Conservation (phyloP, 805 yeast genomes). For the Spathaspora passalidarum region DNA sequence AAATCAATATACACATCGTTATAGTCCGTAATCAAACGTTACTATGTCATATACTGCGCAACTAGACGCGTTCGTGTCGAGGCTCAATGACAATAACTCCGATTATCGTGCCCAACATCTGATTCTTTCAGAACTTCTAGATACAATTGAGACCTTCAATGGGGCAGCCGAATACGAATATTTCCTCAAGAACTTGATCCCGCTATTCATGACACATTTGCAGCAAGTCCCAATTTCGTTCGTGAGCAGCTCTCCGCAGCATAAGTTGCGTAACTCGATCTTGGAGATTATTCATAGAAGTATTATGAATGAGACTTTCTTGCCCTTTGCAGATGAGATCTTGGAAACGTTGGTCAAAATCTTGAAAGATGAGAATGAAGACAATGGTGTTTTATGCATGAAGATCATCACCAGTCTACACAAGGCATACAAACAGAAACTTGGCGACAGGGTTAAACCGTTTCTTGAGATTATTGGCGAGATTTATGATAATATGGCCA, state of each 20-base stretch:
- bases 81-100: slow-evolving; percentile 49
- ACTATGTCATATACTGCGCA: slow-evolving; percentile 50
- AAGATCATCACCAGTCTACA: slow-evolving; percentile 82
- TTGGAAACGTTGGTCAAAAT: slow-evolving; percentile 57
- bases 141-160: slow-evolving; percentile 79
- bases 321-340: slow-evolving; percentile 61
- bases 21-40: not conserved
- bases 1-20: not conserved
- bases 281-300: slow-evolving; percentile 79
- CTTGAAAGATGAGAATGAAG: slow-evolving; percentile 83
- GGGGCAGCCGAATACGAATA: slow-evolving; percentile 79
- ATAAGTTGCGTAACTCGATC: slow-evolving; percentile 72
- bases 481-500: slow-evolving; percentile 77
- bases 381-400: slow-evolving; percentile 89
- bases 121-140: slow-evolving; percentile 77
- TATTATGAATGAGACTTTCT: slow-evolving; percentile 78
- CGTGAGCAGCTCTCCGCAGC: slow-evolving; percentile 61
- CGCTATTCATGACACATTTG: slow-evolving; percentile 62
- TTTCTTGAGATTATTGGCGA: slow-evolving; percentile 74
- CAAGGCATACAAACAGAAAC: slow-evolving; percentile 69
- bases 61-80: slow-evolving; percentile 64
- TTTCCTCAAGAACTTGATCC: slow-evolving; percentile 67
- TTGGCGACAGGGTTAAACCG: slow-evolving; percentile 70
- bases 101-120: slow-evolving; percentile 65
- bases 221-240: slow-evolving; percentile 73